Evolutionary conservation across 2,329 filamentous ascomycete genomes (phyloP).

Genomic region (Sporothrix phasma): DNA sequence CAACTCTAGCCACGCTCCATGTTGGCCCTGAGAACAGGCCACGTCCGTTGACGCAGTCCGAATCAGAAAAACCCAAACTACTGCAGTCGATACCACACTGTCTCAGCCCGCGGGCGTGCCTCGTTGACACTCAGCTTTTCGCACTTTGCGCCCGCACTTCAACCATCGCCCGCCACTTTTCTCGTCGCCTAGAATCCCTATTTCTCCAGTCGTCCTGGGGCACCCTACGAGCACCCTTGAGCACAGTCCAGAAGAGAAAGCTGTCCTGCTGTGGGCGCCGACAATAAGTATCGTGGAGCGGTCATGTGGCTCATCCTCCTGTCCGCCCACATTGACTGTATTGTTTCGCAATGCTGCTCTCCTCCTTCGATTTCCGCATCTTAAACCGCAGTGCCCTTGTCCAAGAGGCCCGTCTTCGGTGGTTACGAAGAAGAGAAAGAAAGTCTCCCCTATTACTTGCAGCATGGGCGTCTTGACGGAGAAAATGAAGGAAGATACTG

Average conservation of each 20-base stretch:
- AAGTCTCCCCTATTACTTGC: background rate
- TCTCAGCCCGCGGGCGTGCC: background rate
- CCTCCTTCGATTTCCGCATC: too few relatives aligned
- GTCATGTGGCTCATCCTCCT: background rate
- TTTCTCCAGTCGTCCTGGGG: too few relatives aligned
- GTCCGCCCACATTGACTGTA: background rate
- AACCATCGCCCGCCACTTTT: background rate
- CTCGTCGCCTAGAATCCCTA: background rate
- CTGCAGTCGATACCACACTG: slow-evolving; percentile 3
- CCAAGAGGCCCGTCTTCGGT: slow-evolving; percentile 7
- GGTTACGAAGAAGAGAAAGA: background rate
- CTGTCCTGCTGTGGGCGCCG: too few relatives aligned
- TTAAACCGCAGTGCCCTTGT: too few relatives aligned
- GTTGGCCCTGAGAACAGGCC: background rate
- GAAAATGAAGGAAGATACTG: background rate
- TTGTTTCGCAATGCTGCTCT: background rate
- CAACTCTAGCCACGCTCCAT: too few relatives aligned
- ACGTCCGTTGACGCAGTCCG: background rate
- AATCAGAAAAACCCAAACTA: background rate
- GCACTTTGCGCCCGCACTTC: background rate
- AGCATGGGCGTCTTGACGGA: background rate
- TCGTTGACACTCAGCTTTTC: background rate
- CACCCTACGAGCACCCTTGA: background rate
- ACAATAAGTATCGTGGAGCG: too few relatives aligned
- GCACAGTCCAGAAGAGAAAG: background rate